phyloP scores from a whole-genome alignment of 2,329 filamentous ascomycete genomes.

The Phialophora macrospora region DNA sequence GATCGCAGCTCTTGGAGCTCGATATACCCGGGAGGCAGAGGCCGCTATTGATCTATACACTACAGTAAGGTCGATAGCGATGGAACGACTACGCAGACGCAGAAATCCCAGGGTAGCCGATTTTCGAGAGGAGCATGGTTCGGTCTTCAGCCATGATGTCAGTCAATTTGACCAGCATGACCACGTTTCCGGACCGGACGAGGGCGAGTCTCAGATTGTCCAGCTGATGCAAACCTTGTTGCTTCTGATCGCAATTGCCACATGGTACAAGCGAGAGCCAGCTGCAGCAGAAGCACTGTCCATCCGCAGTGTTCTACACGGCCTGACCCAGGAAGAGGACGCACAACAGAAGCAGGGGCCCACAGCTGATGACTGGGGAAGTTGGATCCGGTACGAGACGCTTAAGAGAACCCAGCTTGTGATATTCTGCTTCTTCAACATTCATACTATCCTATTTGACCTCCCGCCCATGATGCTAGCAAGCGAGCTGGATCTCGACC shows the following conservation, averaged over 20 bases:
- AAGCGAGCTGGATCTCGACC: neutral
- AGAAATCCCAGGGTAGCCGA: neutral
- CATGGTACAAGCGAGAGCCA: slow-evolving; percentile 14
- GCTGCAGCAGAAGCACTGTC: slow-evolving; percentile 14
- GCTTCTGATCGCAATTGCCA: slow-evolving; percentile 11
- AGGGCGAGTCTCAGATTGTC: neutral
- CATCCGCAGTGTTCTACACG: neutral
- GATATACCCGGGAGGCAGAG: slow-evolving; percentile 7
- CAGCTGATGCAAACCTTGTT: slow-evolving; percentile 19
- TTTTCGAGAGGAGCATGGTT: neutral
- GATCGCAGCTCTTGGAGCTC: slow-evolving; percentile 10
- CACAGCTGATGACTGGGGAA: neutral
- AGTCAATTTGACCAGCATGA: neutral
- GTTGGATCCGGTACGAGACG: slow-evolving; percentile 5
- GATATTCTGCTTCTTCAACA: slow-evolving; percentile 15
- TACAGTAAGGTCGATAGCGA: neutral
- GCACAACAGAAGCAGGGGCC: neutral
- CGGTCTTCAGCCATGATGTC: neutral
- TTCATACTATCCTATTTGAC: slow-evolving; percentile 12
- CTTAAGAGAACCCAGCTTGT: slow-evolving; percentile 9
- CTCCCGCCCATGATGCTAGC: slow-evolving; percentile 11
- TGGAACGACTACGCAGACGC: neutral
- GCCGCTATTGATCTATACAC: slow-evolving; percentile 3
- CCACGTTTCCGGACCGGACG: neutral
- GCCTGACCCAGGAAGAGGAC: neutral